These are phyloP conservation scores for Endothia cerciana DNA, from an alignment of 2,329 filamentous ascomycete genomes.

Conservation along the genomic window DNA sequence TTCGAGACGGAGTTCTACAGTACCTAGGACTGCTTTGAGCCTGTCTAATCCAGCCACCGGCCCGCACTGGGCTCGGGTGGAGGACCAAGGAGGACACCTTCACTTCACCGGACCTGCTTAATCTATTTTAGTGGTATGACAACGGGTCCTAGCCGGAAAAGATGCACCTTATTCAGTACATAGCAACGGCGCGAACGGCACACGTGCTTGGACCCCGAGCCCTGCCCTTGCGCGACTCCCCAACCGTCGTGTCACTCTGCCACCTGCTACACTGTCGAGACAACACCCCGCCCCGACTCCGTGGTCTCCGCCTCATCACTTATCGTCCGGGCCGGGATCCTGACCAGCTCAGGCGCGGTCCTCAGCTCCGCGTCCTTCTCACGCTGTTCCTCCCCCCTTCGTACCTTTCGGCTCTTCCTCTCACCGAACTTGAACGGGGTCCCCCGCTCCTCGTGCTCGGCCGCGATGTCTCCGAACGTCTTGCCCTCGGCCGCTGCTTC, in stretches of 20 bases:
- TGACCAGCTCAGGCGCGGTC: background rate
- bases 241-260: background rate
- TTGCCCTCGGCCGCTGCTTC: conserved; percentile 55
- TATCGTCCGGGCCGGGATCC: background rate
- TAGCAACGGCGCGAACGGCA: too few species aligned
- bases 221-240: background rate
- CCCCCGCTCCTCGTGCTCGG: conserved; percentile 40
- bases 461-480: conserved; percentile 58
- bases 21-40: background rate
- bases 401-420: conserved; percentile 31
- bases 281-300: conserved; percentile 1
- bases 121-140: background rate
- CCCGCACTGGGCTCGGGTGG: background rate
- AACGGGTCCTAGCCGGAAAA: background rate
- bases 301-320: background rate
- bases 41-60: too few species aligned
- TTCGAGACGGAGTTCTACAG: background rate
- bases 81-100: background rate
- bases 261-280: background rate
- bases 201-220: background rate
- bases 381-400: background rate
- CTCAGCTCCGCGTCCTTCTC: conserved; percentile 12
- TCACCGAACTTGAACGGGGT: conserved; percentile 44
- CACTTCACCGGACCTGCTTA: background rate
- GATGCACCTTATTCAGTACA: background rate